Conservation (phyloP, 176 grass and related monocot species). For the Bothriochloa decipiens region DNA sequence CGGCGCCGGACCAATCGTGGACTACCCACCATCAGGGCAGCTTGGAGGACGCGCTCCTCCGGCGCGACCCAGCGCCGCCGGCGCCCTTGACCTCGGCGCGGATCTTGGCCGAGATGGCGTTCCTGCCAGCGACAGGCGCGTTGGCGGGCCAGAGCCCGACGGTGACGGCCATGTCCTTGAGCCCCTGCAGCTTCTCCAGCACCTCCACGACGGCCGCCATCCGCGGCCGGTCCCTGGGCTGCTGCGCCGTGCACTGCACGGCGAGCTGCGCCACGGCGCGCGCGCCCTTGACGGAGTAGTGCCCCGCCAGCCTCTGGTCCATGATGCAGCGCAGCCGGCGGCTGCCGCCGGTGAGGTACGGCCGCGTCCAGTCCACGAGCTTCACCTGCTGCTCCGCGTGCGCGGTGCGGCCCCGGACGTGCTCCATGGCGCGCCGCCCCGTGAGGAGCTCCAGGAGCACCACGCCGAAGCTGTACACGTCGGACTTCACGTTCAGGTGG, state of each 20-base stretch:
- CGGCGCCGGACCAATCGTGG: not conserved
- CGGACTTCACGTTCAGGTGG: conserved; percentile 81
- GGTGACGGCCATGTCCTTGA: conserved; percentile 90
- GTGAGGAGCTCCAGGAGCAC: conserved; percentile 96
- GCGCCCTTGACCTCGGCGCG: conserved; percentile 56
- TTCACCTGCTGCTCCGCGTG: conserved; percentile 60
- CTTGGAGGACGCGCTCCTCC: conserved; percentile 60
- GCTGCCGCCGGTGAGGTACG: conserved; percentile 71
- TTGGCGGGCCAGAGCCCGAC: conserved; percentile 54
- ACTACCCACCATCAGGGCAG: not conserved
- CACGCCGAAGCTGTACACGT: conserved; percentile 93
- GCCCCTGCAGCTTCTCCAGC: conserved; percentile 59
- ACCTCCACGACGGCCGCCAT: conserved; percentile 68
- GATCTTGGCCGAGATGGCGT: conserved; percentile 78
- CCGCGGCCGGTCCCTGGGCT: conserved; percentile 64
- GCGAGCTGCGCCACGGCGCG: conserved; percentile 69
- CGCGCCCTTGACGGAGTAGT: conserved; percentile 82
- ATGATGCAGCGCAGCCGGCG: conserved; percentile 77
- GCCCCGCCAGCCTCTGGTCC: conserved; percentile 59
- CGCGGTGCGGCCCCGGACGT: conserved; percentile 38
- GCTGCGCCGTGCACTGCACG: conserved; percentile 69
- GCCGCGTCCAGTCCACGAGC: conserved; percentile 77
- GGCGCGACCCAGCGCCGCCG: conserved; percentile 11
- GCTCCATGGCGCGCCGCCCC: conserved; percentile 78
- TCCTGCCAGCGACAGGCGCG: conserved; percentile 56